Percentiles rank a stretch among this genome's conserved stretches.
Conservation (phyloP, 352 stramenopile species). For the Pelagophyceae sp. region DNA sequence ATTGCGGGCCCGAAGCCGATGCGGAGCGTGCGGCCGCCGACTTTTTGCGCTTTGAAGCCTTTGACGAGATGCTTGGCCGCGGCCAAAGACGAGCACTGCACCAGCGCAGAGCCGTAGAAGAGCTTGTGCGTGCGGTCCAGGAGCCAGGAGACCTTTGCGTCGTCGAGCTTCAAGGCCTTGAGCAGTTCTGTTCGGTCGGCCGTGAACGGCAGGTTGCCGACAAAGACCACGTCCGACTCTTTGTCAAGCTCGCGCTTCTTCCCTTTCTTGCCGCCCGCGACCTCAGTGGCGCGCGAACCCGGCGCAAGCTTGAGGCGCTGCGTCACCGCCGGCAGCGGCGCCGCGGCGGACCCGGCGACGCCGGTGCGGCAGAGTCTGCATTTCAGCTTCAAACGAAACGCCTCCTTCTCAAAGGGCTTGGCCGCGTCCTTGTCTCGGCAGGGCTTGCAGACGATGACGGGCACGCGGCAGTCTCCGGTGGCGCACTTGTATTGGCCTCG, state of each 20-base stretch:
- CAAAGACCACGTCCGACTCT: not conserved
- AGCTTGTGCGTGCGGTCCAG: not conserved
- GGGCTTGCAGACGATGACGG: slow-evolving; percentile 5
- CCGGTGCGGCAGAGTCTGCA: slow-evolving; percentile 11
- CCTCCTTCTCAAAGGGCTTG: not conserved
- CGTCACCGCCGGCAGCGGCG: not conserved
- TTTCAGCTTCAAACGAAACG: not conserved
- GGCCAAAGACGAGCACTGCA: not conserved
- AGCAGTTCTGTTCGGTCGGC: not conserved
- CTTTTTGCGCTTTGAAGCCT: not conserved
- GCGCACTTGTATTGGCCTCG: not conserved
- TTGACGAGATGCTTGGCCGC: not conserved
- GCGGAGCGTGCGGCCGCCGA: slow-evolving; percentile 1
- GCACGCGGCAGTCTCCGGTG: not conserved
- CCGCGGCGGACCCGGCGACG: not conserved
- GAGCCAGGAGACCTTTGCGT: not conserved
- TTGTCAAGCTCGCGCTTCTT: not conserved
- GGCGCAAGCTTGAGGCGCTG: too few relatives aligned
- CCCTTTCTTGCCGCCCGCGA: not conserved
- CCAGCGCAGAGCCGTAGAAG: slow-evolving; percentile 6
- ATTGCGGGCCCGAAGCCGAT: not conserved
- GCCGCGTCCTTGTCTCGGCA: not conserved
- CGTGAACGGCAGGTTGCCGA: slow-evolving; percentile 11
- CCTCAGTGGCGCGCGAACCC: not conserved
- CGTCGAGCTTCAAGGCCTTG: not conserved